Percentiles rank a stretch among this genome's conserved stretches.
phyloP scores from a whole-genome alignment of 2,329 filamentous ascomycete genomes.

The Fusarium luffae region DNA sequence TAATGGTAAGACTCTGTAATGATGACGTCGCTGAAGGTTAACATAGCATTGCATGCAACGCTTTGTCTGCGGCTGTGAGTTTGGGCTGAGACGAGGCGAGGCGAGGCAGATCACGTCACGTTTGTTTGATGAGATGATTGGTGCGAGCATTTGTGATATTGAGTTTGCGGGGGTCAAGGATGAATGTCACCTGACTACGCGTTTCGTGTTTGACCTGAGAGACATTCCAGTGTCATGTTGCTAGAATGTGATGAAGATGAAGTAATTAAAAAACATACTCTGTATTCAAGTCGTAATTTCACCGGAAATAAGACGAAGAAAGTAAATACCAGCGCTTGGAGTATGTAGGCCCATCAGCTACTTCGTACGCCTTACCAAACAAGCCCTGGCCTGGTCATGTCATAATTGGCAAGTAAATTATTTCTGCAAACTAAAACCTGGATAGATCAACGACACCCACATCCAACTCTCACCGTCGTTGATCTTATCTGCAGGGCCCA shows the following conservation, averaged over 20 bases:
- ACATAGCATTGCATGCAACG: background rate
- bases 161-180: background rate
- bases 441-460: background rate
- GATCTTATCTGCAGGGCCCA: background rate
- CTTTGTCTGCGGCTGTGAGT: background rate
- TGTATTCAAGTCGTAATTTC: too few species aligned
- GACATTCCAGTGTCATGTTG: background rate
- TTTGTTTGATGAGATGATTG: background rate
- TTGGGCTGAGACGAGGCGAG: background rate
- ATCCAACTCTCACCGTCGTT: background rate
- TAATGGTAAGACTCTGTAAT: background rate
- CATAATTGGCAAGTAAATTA: background rate
- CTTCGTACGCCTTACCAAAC: background rate
- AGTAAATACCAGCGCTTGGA: background rate
- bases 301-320: background rate
- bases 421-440: background rate
- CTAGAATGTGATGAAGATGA: too few species aligned
- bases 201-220: background rate
- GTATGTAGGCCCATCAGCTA: too few species aligned
- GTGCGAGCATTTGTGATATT: background rate
- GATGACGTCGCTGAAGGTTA: conserved; percentile 26
- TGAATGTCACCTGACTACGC: conserved; percentile 12
- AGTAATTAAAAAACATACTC: background rate
- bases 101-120: background rate
- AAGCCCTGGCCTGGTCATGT: conserved; percentile 1